A percentile compares a stretch with the other conserved stretches of the same genome.
These are phyloP conservation scores for Geotrichum histeridarum DNA, from an alignment of 1,139 yeast genomes.

Conservation along the genomic window DNA sequence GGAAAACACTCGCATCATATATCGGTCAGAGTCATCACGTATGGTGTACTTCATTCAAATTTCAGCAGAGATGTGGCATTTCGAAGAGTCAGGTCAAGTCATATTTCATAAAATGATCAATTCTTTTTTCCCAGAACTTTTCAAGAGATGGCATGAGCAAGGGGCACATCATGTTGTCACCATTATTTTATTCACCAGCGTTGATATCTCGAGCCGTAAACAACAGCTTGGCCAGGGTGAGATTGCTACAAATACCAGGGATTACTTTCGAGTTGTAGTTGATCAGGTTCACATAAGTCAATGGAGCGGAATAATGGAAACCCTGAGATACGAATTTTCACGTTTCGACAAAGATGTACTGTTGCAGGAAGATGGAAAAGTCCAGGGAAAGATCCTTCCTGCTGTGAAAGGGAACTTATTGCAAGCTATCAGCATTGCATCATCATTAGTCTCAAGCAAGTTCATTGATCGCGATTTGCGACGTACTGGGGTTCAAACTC, in stretches of 20 bases:
- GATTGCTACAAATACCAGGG: constrained; percentile 60
- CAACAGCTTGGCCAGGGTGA: constrained; percentile 53
- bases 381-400: constrained; percentile 53
- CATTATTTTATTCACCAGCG: constrained; percentile 79
- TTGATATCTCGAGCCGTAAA: constrained; percentile 49
- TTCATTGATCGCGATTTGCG: constrained; percentile 80
- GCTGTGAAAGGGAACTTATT: constrained; percentile 84
- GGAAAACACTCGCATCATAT: constrained; percentile 69
- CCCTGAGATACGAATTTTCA: constrained; percentile 77
- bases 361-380: constrained; percentile 39
- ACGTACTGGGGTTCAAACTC: constrained; percentile 80
- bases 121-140: constrained; percentile 82
- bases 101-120: constrained; percentile 89
- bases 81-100: constrained; percentile 93
- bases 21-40: constrained; percentile 85
- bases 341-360: constrained; percentile 73
- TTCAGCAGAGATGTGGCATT: constrained; percentile 96
- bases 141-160: constrained; percentile 78
- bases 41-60: constrained; percentile 79
- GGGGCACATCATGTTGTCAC: constrained; percentile 90
- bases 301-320: constrained; percentile 92
- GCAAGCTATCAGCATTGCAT: constrained; percentile 81
- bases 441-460: constrained; percentile 72
- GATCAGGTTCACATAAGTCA: constrained; percentile 80
- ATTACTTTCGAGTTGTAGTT: constrained; percentile 87